Evolutionary conservation across 257 asterid species (phyloP).

Genomic region (Solanum pinnatisectum): DNA sequence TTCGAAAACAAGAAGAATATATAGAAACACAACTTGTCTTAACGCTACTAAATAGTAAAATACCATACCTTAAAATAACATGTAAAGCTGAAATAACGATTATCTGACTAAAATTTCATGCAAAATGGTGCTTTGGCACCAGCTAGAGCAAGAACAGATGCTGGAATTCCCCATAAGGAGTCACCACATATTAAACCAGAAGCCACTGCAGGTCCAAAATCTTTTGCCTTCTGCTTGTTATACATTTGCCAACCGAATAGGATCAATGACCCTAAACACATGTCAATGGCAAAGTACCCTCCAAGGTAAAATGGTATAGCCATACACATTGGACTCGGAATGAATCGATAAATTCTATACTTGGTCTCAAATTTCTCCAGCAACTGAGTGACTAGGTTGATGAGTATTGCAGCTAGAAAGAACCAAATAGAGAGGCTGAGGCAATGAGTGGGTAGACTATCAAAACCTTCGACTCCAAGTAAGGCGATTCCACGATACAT

Average conservation of each 20-base stretch:
- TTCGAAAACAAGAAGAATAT: neutral
- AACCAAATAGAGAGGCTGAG: conserved; percentile 24
- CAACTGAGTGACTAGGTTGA: conserved; percentile 9
- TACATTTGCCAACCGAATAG: conserved; percentile 30
- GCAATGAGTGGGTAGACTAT: conserved; percentile 52
- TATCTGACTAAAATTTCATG: conserved; percentile 23
- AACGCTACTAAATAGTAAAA: neutral
- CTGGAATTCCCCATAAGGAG: conserved; percentile 70
- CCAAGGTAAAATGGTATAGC: conserved; percentile 73
- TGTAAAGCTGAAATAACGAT: neutral
- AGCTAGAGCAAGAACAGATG: conserved; percentile 44
- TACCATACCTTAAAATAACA: neutral
- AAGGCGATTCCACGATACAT: conserved; percentile 31
- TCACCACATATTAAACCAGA: conserved; percentile 80
- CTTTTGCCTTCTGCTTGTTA: conserved; percentile 25
- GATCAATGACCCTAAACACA: conserved; percentile 72
- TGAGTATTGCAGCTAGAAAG: conserved; percentile 18
- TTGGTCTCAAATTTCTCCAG: conserved; percentile 31
- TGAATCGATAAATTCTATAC: conserved; percentile 29
- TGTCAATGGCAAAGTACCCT: conserved; percentile 59
- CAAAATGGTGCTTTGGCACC: conserved; percentile 53
- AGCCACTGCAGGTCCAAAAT: conserved; percentile 57
- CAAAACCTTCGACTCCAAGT: conserved; percentile 31
- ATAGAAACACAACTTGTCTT: neutral
- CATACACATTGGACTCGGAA: conserved; percentile 83